Base-by-base conservation (phyloP, 106 monocot genomes). In the Dendrobium officinale region DNA sequence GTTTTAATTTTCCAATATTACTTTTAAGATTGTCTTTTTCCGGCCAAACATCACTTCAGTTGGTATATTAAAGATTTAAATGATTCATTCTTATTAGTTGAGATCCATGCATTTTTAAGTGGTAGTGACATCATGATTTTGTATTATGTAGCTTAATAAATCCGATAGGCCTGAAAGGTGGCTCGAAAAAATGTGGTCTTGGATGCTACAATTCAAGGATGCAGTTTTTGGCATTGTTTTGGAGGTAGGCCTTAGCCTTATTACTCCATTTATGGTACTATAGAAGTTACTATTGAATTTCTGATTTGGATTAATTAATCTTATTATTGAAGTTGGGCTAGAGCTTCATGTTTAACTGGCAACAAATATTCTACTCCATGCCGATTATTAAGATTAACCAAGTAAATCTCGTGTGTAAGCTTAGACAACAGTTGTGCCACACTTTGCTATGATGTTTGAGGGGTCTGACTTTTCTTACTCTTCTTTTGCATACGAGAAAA, bases 141-240 rank as follows among this genome's bases (percentile, higher is more conserved):
- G 82, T 41, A 58, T 49, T 43, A 68, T 81, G 77, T 82, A 95
- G 95, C 79, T 93, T 85, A 85, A 78, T 58, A 45, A 76, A 41
- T 84, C 77, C 82, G 83, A 84, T 81, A 83, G 68, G 56, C 72
- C 90, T 55, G 93, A 86, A 56, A 80, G 85, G 66, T 96, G 93
- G 93, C 82, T 96, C 43, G 93, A 96, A 81, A 89, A 93, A 78
- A 85, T 92, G 73, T 93, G 93, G 93, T 55, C 79, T 43, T 91
- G 93, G 91, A 86, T 90, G 88, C 61, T 90, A 18, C 87, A 81
- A 80, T 96, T 96, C 79, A 93, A 92, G 83, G 90, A 93, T 81
- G 81, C 82, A 83, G 83, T 96, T 72, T 55, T 75, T 77, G 79
- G 78, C 75, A 73, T 96, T 77, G 64, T 87, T 58, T 44, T 59